Percentiles rank a stretch among this genome's conserved stretches.
Conservation (phyloP, 305 asterid genomes). For the Fraxinus platypoda region DNA sequence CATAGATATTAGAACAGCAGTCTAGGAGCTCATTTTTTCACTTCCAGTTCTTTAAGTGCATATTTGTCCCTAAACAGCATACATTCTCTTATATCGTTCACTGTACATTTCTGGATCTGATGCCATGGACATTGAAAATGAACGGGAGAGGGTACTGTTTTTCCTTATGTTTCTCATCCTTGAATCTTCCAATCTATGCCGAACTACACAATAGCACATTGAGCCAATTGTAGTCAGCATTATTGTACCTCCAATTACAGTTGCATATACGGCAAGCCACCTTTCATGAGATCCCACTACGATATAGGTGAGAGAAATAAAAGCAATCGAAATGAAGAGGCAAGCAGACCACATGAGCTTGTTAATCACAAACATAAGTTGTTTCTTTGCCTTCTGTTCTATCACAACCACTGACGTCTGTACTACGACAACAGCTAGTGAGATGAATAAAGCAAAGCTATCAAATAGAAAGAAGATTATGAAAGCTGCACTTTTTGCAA, state of each 20-base stretch:
- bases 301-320: slow-evolving; percentile 42
- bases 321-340: slow-evolving; percentile 45
- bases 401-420: slow-evolving; percentile 52
- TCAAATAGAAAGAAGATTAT: slow-evolving; percentile 45
- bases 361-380: slow-evolving; percentile 43
- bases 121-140: slow-evolving; percentile 41
- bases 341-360: slow-evolving; percentile 60
- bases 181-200: slow-evolving; percentile 43
- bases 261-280: slow-evolving; percentile 44
- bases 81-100: slow-evolving; percentile 42
- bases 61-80: slow-evolving; percentile 33
- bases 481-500: slow-evolving; percentile 34
- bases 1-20: background rate
- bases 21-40: background rate
- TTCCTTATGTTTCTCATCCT: slow-evolving; percentile 41
- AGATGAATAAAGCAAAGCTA: slow-evolving; percentile 46
- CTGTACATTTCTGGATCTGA: slow-evolving; percentile 36
- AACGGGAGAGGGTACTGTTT: slow-evolving; percentile 38
- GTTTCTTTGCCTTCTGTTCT: slow-evolving; percentile 47
- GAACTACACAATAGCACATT: slow-evolving; percentile 43
- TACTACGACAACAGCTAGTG: slow-evolving; percentile 55
- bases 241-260: slow-evolving; percentile 38
- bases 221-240: slow-evolving; percentile 51
- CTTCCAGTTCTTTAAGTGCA: background rate
- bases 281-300: slow-evolving; percentile 43